Base-by-base conservation (phyloP, 2,329 filamentous ascomycete genomes). In the Ceratocystis colombiana region DNA sequence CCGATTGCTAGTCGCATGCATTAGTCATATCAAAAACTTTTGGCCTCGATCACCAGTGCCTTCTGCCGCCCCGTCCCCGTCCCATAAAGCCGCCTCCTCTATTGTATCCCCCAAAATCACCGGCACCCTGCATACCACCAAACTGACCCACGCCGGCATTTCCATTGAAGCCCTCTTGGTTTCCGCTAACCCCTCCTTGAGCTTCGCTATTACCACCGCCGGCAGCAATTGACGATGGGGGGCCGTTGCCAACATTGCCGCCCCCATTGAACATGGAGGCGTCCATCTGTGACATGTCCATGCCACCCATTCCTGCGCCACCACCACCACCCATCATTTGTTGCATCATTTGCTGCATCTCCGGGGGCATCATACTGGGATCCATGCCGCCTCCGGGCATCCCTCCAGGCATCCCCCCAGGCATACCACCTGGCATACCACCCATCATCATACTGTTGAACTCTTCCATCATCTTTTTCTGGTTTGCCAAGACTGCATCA, bases 401-500 rank as follows among this genome's bases (percentile, higher is more conserved):
- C n/a, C 67, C 64, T 25, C 48, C 76, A 0, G 75, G 73, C 78
- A 82, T 80, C 1, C 74, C 77, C 22, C 72, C 75, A 12, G 71
- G 71, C 65, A 66, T 65, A 12, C 67, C 64, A 50, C 79, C 79
- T 20, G 77, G 76, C 76, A 82, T 82, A 15, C 55, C 44, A 30
- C 64, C 62, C 83, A 87, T 86, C 82, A 87, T 85, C 83, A 87
- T 85, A 74, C 75, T 82, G 71, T 82, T 83, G 76, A 87, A 83
- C 50, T 87, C 84, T 69, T 87, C 84, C 76, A 87, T 83, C 82
- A 87, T 89, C 79, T 93, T 96, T 77, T 95, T 92, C 71, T 84
- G 84, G 70, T 82, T 85, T 65, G 79, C 78, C 22, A 83, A 81
- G 64, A 87, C 81, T 55, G 80, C 79, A 55, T 87, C 84, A 61